A percentile compares a stretch with the other conserved stretches of the same genome.
These are phyloP conservation scores for Plasmodium yoelii DNA, from an alignment of 169 alveolate species.

Conservation along the genomic window DNA sequence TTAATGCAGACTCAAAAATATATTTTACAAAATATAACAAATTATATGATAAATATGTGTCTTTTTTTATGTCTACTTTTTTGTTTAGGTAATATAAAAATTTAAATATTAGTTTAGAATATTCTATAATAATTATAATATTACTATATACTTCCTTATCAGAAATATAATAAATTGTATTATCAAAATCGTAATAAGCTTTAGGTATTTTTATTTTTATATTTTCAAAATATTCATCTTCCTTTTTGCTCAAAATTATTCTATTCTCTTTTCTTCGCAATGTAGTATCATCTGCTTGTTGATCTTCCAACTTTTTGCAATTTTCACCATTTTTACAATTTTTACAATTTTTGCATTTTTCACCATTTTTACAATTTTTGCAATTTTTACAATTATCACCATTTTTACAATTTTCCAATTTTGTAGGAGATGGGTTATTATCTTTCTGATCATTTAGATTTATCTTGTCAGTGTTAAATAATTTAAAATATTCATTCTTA, in stretches of 20 bases:
- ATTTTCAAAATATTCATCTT: background rate
- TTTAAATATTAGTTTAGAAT: constrained; percentile 19
- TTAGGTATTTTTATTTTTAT: background rate
- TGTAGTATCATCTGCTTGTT: too few species aligned
- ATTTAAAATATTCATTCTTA: constrained; percentile 8
- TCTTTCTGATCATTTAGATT: background rate
- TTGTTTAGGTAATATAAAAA: constrained; percentile 20
- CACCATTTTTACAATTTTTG: too few species aligned
- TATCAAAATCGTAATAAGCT: constrained; percentile 17
- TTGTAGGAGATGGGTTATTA: too few species aligned
- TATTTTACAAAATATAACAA: constrained; percentile 29
- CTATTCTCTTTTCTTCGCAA: too few species aligned
- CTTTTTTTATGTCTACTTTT: constrained; percentile 6
- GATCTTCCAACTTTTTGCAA: too few species aligned
- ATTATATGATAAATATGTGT: constrained; percentile 17
- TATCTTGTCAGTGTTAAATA: background rate
- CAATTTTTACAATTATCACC: too few species aligned
- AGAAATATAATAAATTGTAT: background rate
- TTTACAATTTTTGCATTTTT: too few species aligned
- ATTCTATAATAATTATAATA: constrained; percentile 24
- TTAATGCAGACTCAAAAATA: constrained; percentile 15
- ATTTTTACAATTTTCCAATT: too few species aligned
- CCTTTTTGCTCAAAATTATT: background rate
- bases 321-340: too few species aligned
- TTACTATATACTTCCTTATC: constrained; percentile 19